Percentiles rank a stretch among this genome's conserved stretches.
Evolutionary conservation across 306 rosid species (phyloP).

Genomic region (Medicago ruthenica): DNA sequence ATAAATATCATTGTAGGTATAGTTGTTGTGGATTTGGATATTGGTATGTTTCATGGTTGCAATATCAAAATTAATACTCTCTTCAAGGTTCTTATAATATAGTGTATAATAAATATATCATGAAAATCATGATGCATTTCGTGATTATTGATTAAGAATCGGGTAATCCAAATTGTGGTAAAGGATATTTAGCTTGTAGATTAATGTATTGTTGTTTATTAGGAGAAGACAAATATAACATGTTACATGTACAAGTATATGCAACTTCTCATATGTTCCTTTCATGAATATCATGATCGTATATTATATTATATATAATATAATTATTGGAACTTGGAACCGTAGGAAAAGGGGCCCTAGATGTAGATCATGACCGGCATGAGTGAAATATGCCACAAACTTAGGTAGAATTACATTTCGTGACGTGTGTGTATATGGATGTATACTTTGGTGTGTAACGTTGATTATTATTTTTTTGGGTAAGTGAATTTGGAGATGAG

Average conservation of each 20-base stretch:
- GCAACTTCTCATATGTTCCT: neutral
- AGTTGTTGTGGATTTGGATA: constrained; percentile 16
- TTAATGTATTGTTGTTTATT: neutral
- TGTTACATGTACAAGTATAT: neutral
- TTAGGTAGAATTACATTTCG: neutral
- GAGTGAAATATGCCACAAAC: neutral
- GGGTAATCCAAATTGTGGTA: neutral
- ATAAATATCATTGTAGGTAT: constrained; percentile 20
- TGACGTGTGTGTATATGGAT: neutral
- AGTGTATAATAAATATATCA: neutral
- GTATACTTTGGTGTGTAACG: neutral
- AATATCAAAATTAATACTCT: neutral
- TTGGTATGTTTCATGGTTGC: constrained; percentile 38
- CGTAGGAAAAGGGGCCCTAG: neutral
- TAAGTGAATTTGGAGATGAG: no score
- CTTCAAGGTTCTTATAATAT: neutral
- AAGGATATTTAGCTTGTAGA: neutral
- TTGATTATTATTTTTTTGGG: no score
- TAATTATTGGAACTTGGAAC: constrained; percentile 3
- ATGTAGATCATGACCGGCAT: neutral
- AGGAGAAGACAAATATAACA: neutral
- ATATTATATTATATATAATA: neutral
- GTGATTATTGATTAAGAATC: neutral
- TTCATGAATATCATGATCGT: neutral
- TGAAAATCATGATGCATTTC: neutral